Evolutionary conservation across 2,329 filamentous ascomycete genomes (phyloP).

Genomic region (Macrophomina pseudophaseolina): DNA sequence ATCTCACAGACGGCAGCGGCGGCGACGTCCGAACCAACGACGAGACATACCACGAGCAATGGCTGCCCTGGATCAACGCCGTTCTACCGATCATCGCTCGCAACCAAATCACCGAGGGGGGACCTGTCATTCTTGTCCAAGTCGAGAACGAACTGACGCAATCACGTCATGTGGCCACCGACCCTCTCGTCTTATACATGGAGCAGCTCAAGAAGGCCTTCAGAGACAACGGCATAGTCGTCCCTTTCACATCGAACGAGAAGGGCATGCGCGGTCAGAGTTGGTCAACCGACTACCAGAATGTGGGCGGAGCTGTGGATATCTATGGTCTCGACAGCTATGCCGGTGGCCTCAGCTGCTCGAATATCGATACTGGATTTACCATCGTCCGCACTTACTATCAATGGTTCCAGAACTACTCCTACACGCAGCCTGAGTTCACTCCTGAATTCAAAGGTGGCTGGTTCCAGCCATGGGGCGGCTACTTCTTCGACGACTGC

Average conservation of each 20-base stretch:
- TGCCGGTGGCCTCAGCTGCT: conserved; percentile 61
- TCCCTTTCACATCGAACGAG: conserved; percentile 64
- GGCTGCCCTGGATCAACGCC: conserved; percentile 59
- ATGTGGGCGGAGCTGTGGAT: conserved; percentile 62
- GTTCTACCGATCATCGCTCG: conserved; percentile 58
- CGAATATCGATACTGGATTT: conserved; percentile 59
- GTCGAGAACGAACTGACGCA: conserved; percentile 62
- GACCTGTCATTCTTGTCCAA: conserved; percentile 60
- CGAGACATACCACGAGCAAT: conserved; percentile 57
- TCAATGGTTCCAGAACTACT: conserved; percentile 51
- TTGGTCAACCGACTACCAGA: conserved; percentile 66
- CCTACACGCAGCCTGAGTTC: conserved; percentile 57
- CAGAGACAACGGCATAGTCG: conserved; percentile 61
- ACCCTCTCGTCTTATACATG: conserved; percentile 61
- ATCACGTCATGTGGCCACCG: conserved; percentile 47
- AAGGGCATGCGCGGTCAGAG: conserved; percentile 64
- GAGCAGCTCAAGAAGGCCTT: conserved; percentile 60
- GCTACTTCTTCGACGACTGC: conserved; percentile 60
- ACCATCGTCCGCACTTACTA: conserved; percentile 58
- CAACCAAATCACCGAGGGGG: conserved; percentile 61
- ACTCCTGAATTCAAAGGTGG: conserved; percentile 66
- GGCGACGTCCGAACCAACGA: conserved; percentile 61
- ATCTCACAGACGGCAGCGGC: conserved; percentile 66
- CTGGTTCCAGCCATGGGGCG: conserved; percentile 66
- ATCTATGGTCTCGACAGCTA: conserved; percentile 62